These are phyloP conservation scores for Pholiota microspora DNA, from an alignment of 768 basidiomycete genomes.

Conservation along the genomic window DNA sequence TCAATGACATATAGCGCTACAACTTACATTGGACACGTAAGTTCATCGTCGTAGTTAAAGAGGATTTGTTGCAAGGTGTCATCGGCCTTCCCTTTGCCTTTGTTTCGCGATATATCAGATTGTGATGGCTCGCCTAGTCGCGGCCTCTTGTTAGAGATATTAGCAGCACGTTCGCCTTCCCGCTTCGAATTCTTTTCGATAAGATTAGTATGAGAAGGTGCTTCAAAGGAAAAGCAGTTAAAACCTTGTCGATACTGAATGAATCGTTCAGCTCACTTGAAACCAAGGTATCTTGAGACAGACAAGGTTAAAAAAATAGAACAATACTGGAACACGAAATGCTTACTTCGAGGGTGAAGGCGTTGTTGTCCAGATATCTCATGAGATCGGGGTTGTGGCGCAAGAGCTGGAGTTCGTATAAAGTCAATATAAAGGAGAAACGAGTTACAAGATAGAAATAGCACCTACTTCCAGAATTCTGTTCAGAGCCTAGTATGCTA, in stretches of 20 bases:
- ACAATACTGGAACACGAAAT: no score
- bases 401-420: not conserved
- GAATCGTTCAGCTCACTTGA: not conserved
- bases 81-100: slow-evolving; percentile 42
- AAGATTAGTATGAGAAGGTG: slow-evolving; percentile 3
- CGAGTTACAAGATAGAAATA: not conserved
- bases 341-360: not conserved
- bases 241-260: not conserved
- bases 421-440: not conserved
- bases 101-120: slow-evolving; percentile 22
- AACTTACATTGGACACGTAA: slow-evolving; percentile 72
- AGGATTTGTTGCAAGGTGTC: slow-evolving; percentile 29
- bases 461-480: not conserved
- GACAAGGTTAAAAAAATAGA: no score
- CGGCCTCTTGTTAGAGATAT: slow-evolving; percentile 15
- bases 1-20: not conserved
- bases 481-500: not conserved
- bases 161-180: slow-evolving; percentile 6
- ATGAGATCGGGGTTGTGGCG: slow-evolving; percentile 1
- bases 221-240: not conserved
- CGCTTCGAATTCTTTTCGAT: not conserved
- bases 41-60: slow-evolving; percentile 56
- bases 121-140: slow-evolving; percentile 11
- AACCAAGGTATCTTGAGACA: not conserved
- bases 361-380: slow-evolving; percentile 1